phyloP scores from a whole-genome alignment of 108 stramenopile genomes.

The Pseudonitzschia pungens region DNA sequence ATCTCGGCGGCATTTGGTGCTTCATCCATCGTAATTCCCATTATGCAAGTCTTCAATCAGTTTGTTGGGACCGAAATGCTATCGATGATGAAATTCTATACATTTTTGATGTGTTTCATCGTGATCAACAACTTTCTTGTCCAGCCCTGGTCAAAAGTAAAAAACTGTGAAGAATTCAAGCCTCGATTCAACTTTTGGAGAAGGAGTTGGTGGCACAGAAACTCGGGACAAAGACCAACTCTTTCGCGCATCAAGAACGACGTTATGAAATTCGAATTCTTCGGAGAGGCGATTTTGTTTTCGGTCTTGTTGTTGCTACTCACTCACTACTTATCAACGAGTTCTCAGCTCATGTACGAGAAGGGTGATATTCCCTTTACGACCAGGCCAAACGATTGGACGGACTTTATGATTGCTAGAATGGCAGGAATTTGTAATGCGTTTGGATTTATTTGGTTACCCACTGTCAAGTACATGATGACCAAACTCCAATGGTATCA shows the following conservation, averaged over 20 bases:
- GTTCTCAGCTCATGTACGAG: constrained; percentile 16
- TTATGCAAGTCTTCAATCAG: constrained; percentile 27
- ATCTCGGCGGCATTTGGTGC: constrained; percentile 29
- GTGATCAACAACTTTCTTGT: constrained; percentile 20
- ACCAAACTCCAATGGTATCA: constrained; percentile 1
- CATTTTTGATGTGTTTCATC: constrained; percentile 7
- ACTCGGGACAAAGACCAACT: neutral
- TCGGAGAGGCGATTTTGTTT: constrained; percentile 10
- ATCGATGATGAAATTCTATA: constrained; percentile 2
- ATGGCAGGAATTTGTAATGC: constrained; percentile 17
- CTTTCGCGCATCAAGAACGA: neutral
- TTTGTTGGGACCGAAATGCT: neutral
- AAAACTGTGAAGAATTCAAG: neutral
- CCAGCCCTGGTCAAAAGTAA: constrained; percentile 22
- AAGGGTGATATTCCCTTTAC: constrained; percentile 25
- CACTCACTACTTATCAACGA: constrained; percentile 23
- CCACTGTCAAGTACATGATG: constrained; percentile 8
- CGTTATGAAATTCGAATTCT: constrained; percentile 12
- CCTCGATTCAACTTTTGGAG: neutral
- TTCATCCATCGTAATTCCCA: constrained; percentile 17
- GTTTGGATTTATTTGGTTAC: constrained; percentile 21
- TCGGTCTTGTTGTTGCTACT: constrained; percentile 7
- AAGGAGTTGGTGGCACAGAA: constrained; percentile 11
- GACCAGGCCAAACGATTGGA: constrained; percentile 17
- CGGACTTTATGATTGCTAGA: constrained; percentile 11